phyloP scores from a whole-genome alignment of 1,139 yeast species.

The Waltiozyma sp. region DNA sequence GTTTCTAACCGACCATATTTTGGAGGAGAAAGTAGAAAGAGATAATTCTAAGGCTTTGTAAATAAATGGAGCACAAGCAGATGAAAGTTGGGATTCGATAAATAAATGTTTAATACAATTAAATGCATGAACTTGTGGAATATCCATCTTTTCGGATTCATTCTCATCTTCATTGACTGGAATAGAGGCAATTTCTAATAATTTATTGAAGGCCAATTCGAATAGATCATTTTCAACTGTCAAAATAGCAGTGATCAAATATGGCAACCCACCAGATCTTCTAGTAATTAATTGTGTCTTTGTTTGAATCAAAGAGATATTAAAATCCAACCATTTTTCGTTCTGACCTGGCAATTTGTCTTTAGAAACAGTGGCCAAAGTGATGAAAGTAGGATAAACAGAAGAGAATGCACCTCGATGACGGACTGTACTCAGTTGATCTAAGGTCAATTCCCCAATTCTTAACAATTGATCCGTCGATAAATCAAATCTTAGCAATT shows the following conservation, averaged over 20 bases:
- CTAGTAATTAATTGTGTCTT: conserved; percentile 67
- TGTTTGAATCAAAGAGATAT: conserved; percentile 39
- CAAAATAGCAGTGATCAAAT: conserved; percentile 59
- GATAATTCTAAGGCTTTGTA: conserved; percentile 51
- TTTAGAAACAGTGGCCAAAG: conserved; percentile 45
- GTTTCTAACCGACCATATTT: conserved; percentile 78
- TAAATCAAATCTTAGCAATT: conserved; percentile 24
- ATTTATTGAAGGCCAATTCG: conserved; percentile 35
- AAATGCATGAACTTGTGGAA: conserved; percentile 90
- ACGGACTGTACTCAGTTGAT: conserved; percentile 61
- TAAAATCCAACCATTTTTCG: conserved; percentile 42
- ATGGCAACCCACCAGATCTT: conserved; percentile 89
- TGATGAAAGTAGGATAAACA: conserved; percentile 66
- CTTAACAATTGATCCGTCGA: conserved; percentile 20
- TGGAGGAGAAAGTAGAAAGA: conserved; percentile 48
- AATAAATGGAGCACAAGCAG: conserved; percentile 38
- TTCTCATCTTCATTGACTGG: conserved; percentile 34
- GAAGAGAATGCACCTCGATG: conserved; percentile 92
- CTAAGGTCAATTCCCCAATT: conserved; percentile 47
- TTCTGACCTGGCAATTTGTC: conserved; percentile 30
- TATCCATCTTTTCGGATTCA: conserved; percentile 48
- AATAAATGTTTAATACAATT: conserved; percentile 72
- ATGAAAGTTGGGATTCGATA: conserved; percentile 54
- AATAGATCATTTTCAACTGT: conserved; percentile 41
- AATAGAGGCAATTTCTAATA: conserved; percentile 40